These are phyloP conservation scores for Cyberlindnera xylosilytica DNA, from an alignment of 805 yeast species.

Conservation along the genomic window DNA sequence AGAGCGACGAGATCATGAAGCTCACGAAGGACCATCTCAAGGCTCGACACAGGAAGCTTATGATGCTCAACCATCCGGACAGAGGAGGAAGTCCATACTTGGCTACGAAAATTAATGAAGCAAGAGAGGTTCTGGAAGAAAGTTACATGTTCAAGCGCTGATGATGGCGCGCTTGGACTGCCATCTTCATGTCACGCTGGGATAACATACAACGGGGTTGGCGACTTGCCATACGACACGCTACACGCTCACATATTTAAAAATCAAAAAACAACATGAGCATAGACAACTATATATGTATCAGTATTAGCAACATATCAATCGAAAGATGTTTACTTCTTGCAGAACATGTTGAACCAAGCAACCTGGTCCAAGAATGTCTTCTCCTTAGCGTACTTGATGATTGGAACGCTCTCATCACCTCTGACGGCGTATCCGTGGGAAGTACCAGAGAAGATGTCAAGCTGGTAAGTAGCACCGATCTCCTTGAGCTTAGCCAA, in stretches of 20 bases:
- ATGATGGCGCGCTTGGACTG: too few species aligned
- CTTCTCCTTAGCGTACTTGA: slow-evolving; percentile 65
- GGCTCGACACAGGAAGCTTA: slow-evolving; percentile 68
- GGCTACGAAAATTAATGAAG: slow-evolving; percentile 84
- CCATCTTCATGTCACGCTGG: too few species aligned
- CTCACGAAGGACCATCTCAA: slow-evolving; percentile 50
- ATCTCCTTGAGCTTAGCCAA: slow-evolving; percentile 53
- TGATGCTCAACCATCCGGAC: slow-evolving; percentile 86
- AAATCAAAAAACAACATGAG: too few species aligned
- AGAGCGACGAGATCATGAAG: slow-evolving; percentile 50
- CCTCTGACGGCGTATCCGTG: slow-evolving; percentile 87
- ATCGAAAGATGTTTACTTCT: background rate
- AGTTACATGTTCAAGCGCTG: slow-evolving; percentile 39
- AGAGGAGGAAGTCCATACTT: slow-evolving; percentile 80
- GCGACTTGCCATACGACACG: too few species aligned
- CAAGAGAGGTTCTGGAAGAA: slow-evolving; percentile 75
- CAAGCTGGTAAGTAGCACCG: slow-evolving; percentile 54
- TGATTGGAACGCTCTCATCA: slow-evolving; percentile 50
- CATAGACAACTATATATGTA: too few species aligned
- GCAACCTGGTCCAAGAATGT: slow-evolving; percentile 39
- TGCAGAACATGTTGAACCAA: slow-evolving; percentile 5
- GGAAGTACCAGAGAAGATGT: slow-evolving; percentile 54
- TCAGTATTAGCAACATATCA: background rate
- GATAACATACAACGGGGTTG: too few species aligned
- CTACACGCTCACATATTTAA: too few species aligned